Conservation (phyloP, 257 asterid species). For the Capsicum pubescens region DNA sequence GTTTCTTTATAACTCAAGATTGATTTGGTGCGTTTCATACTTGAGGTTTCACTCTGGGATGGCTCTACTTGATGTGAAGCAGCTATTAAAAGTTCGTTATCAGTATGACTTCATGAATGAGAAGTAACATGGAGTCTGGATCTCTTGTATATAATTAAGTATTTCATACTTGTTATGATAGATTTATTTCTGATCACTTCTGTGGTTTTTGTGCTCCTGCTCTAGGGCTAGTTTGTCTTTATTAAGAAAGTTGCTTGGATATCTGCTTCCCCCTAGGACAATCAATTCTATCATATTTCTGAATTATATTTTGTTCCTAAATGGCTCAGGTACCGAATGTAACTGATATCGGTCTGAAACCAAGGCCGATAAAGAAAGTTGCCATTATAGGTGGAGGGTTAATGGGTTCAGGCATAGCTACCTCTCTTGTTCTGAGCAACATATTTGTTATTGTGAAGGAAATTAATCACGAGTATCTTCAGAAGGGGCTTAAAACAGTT, state of each 20-base stretch:
- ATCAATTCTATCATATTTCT: conserved; percentile 20
- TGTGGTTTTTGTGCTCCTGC: not conserved
- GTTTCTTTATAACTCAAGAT: not conserved
- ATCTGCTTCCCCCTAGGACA: not conserved
- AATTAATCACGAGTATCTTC: conserved; percentile 83
- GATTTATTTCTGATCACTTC: conserved; percentile 19
- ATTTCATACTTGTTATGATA: conserved; percentile 2
- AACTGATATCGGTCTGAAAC: conserved; percentile 89
- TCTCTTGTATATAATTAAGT: not conserved
- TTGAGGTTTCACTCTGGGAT: conserved; percentile 10
- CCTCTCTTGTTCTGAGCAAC: conserved; percentile 75
- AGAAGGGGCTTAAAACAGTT: conserved; percentile 73
- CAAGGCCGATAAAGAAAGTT: conserved; percentile 78
- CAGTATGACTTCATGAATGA: conserved; percentile 8
- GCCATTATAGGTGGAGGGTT: conserved; percentile 98
- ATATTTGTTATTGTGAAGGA: conserved; percentile 80
- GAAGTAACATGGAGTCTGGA: conserved; percentile 12
- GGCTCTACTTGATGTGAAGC: conserved; percentile 1
- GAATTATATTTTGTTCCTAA: conserved; percentile 7
- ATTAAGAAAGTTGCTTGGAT: conserved; percentile 19
- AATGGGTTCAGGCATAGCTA: conserved; percentile 99
- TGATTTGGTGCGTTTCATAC: conserved; percentile 5
- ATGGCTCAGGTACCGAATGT: conserved; percentile 77
- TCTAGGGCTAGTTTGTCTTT: conserved; percentile 19
- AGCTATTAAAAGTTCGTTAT: conserved; percentile 12